Evolutionary conservation across 352 stramenopile genomes (phyloP).

Genomic region (Phytophthora sp.): DNA sequence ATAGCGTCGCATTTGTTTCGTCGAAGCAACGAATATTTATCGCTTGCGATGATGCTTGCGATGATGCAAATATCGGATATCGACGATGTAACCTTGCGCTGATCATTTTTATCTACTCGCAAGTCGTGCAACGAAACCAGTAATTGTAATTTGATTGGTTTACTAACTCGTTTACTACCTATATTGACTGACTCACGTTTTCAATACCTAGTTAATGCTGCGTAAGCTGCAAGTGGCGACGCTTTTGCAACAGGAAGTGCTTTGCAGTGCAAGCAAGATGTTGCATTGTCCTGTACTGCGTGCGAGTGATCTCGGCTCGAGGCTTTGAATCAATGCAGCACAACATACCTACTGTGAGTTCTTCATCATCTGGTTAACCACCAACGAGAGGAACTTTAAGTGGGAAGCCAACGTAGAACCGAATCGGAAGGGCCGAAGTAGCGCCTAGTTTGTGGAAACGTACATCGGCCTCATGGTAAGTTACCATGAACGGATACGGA

Average conservation of each 20-base stretch:
- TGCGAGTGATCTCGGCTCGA: slow-evolving; percentile 19
- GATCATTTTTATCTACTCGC: too few species aligned
- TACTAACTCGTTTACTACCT: too few species aligned
- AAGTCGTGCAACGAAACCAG: too few species aligned
- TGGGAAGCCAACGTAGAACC: slow-evolving; percentile 69
- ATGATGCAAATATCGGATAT: too few species aligned
- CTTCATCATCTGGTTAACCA: background rate
- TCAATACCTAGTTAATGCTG: too few species aligned
- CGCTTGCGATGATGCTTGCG: too few species aligned
- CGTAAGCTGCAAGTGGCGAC: background rate
- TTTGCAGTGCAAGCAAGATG: slow-evolving; percentile 15
- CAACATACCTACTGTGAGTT: slow-evolving; percentile 23
- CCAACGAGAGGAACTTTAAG: slow-evolving; percentile 20
- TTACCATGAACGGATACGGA: background rate
- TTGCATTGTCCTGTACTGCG: slow-evolving; percentile 33
- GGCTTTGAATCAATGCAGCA: slow-evolving; percentile 34
- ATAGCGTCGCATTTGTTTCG: too few species aligned
- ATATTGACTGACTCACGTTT: too few species aligned
- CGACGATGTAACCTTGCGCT: too few species aligned
- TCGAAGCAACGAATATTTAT: too few species aligned
- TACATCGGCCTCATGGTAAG: background rate
- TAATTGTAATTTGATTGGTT: too few species aligned
- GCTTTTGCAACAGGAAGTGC: slow-evolving; percentile 19
- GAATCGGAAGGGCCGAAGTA: background rate
- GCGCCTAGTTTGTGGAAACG: background rate